A percentile compares a stretch with the other conserved stretches of the same genome.
Evolutionary conservation across 306 rosid genomes (phyloP).

Genomic region (Begonia fuchsioides): DNA sequence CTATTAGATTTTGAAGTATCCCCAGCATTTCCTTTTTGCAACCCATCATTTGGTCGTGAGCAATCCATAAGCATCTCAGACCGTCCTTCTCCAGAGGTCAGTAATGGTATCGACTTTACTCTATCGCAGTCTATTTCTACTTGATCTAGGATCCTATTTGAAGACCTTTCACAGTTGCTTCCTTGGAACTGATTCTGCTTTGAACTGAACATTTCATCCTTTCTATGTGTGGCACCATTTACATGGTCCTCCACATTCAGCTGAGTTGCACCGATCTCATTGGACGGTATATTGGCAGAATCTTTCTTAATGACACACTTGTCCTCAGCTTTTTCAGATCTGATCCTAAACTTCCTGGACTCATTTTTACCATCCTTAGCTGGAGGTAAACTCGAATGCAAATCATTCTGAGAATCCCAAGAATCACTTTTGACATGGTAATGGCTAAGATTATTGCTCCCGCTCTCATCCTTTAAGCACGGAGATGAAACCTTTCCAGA

Average conservation of each 20-base stretch:
- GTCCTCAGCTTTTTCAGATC: slow-evolving; percentile 38
- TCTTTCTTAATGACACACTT: slow-evolving; percentile 32
- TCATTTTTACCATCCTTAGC: slow-evolving; percentile 44
- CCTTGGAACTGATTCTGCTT: slow-evolving; percentile 11
- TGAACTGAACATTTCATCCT: slow-evolving; percentile 17
- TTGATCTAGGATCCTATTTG: slow-evolving; percentile 47
- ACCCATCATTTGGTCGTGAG: slow-evolving; percentile 42
- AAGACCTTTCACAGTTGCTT: slow-evolving; percentile 41
- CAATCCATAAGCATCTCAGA: slow-evolving; percentile 24
- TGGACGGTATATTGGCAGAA: slow-evolving; percentile 17
- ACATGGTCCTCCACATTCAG: slow-evolving; percentile 18
- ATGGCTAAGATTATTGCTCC: slow-evolving; percentile 32
- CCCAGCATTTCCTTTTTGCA: slow-evolving; percentile 38
- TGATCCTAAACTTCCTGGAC: slow-evolving; percentile 40
- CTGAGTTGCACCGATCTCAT: slow-evolving; percentile 38
- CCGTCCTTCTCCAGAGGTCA: slow-evolving; percentile 40
- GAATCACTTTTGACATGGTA: slow-evolving; percentile 32
- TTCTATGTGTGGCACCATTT: slow-evolving; percentile 25
- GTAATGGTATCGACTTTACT: slow-evolving; percentile 38
- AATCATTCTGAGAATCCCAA: slow-evolving; percentile 30
- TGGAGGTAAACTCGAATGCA: slow-evolving; percentile 27
- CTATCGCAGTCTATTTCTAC: slow-evolving; percentile 36
- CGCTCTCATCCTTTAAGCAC: slow-evolving; percentile 40
- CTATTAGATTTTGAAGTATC: slow-evolving; percentile 41
- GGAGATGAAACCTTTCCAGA: slow-evolving; percentile 37